Evolutionary conservation across 129 eudicot genomes (phyloP).

Genomic region (Logfia minima): DNA sequence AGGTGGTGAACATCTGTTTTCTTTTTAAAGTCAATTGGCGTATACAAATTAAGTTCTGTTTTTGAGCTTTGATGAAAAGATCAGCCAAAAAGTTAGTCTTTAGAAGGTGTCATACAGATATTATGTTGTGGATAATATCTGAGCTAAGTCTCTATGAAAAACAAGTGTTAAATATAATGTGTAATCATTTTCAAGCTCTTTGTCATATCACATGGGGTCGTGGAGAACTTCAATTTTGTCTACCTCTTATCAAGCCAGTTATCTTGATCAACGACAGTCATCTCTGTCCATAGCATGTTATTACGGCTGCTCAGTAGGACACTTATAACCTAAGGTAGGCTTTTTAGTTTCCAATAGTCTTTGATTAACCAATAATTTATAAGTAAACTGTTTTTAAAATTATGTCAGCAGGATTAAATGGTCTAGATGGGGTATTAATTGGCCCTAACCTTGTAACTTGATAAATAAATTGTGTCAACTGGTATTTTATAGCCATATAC

Average conservation of each 20-base stretch:
- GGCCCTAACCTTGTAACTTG: slow-evolving; percentile 17
- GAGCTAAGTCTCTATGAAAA: neutral
- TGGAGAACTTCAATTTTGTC: slow-evolving; percentile 16
- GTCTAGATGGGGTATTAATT: slow-evolving; percentile 7
- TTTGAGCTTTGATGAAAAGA: neutral
- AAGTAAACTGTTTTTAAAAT: neutral
- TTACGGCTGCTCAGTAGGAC: slow-evolving; percentile 3
- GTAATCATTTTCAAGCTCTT: slow-evolving; percentile 13
- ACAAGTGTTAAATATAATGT: neutral
- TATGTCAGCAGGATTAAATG: neutral
- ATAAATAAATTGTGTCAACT: neutral
- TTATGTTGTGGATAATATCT: neutral
- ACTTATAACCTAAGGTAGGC: neutral
- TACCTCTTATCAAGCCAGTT: slow-evolving; percentile 12
- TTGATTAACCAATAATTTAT: slow-evolving; percentile 13
- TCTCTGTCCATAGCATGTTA: neutral
- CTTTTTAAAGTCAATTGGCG: neutral
- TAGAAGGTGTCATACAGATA: slow-evolving; percentile 10
- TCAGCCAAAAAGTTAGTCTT: neutral
- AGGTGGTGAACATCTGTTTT: neutral
- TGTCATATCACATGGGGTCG: neutral
- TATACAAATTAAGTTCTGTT: too few species aligned
- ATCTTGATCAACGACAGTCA: slow-evolving; percentile 19
- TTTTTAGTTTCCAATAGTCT: slow-evolving; percentile 8
- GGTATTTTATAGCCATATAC: neutral